A percentile compares a stretch with the other conserved stretches of the same genome.
Evolutionary conservation across 495 filamentous ascomycete genomes (phyloP).

Genomic region (Aspergillus hancockii): DNA sequence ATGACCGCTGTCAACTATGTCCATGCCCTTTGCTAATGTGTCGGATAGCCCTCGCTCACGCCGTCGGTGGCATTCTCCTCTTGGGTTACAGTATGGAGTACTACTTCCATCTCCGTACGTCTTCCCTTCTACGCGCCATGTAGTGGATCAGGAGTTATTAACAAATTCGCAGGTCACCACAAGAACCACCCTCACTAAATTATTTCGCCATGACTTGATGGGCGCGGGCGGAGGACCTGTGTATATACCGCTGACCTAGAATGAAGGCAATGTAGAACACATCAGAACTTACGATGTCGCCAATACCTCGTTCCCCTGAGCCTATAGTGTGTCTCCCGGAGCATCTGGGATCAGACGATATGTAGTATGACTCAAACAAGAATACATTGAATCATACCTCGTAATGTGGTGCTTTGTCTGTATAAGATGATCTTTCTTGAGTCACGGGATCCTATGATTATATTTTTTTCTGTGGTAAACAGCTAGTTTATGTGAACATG

Average conservation of each 20-base stretch:
- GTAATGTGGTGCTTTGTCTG: background rate
- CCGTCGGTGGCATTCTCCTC: slow-evolving; percentile 70
- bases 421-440: background rate
- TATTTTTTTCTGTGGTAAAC: background rate
- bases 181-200: slow-evolving; percentile 98
- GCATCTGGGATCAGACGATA: background rate
- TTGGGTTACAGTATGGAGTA: slow-evolving; percentile 95
- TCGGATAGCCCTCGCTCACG: slow-evolving; percentile 76
- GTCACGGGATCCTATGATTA: too few species aligned
- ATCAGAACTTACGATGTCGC: background rate
- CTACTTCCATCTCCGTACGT: slow-evolving; percentile 99
- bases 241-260: slow-evolving; percentile 42
- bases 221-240: slow-evolving; percentile 35
- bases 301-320: background rate
- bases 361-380: background rate
- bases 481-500: background rate
- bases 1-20: background rate
- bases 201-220: slow-evolving; percentile 22
- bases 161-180: slow-evolving; percentile 74
- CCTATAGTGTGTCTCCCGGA: background rate
- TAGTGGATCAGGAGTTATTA: slow-evolving; percentile 14
- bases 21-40: slow-evolving; percentile 23
- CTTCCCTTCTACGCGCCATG: slow-evolving; percentile 6
- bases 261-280: slow-evolving; percentile 33
- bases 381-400: background rate